These are phyloP conservation scores for Rhizopus microsporus DNA, from an alignment of 371 early-diverging fungal species.

Conservation along the genomic window DNA sequence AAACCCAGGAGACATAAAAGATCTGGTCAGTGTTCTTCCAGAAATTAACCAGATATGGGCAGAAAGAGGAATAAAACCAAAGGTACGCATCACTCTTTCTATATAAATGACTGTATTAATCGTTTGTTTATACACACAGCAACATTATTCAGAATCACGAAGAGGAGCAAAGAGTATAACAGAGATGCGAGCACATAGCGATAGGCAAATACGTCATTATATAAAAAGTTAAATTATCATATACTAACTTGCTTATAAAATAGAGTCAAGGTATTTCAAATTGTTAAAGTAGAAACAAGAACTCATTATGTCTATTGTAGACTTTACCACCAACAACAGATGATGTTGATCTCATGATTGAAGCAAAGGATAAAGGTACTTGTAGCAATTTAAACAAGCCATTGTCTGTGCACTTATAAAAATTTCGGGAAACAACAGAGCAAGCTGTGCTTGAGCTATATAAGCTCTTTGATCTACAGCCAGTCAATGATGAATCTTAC, in stretches of 20 bases:
- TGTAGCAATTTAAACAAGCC: neutral
- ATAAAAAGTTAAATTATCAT: no score
- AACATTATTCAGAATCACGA: constrained; percentile 55
- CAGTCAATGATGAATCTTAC: constrained; percentile 39
- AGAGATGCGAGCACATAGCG: constrained; percentile 51
- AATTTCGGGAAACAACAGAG: constrained; percentile 17
- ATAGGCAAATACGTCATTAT: constrained; percentile 15
- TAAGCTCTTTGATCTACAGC: constrained; percentile 33
- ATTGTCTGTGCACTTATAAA: neutral
- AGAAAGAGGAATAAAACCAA: constrained; percentile 44
- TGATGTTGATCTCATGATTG: constrained; percentile 59
- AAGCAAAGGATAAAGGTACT: constrained; percentile 58
- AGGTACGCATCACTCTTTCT: constrained; percentile 21
- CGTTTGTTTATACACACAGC: constrained; percentile 17
- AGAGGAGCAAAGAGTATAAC: constrained; percentile 34
- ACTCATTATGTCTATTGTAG: constrained; percentile 12
- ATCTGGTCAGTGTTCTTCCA: constrained; percentile 26
- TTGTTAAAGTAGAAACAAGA: no score
- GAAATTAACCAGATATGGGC: constrained; percentile 47
- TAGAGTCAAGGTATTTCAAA: neutral
- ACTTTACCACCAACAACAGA: constrained; percentile 46
- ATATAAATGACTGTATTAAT: neutral
- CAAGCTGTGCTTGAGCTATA: constrained; percentile 55
- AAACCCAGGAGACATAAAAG: constrained; percentile 35
- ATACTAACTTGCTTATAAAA: no score